Evolutionary conservation across 257 asterid genomes (phyloP).

Genomic region (Verbascum thapsus): DNA sequence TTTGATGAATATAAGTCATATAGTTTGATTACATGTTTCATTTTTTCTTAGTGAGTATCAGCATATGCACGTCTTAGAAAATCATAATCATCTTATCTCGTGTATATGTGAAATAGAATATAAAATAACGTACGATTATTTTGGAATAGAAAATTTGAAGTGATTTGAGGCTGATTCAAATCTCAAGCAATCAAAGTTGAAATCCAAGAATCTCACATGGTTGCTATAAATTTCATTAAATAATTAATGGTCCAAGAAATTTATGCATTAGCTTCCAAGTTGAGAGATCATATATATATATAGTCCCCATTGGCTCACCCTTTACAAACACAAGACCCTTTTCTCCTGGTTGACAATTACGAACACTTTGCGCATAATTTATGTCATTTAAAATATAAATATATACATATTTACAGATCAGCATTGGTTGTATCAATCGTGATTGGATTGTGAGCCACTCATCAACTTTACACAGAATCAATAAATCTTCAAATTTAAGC

Average conservation of each 20-base stretch:
- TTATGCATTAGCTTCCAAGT: too few species aligned
- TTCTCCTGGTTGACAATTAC: background rate
- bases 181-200: constrained; percentile 5
- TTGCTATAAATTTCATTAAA: background rate
- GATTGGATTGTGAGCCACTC: background rate
- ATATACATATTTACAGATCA: background rate
- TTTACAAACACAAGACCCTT: background rate
- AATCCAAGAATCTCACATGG: background rate
- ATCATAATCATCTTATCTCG: too few species aligned
- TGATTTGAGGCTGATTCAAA: background rate
- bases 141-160: too few species aligned
- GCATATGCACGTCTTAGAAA: too few species aligned
- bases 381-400: background rate
- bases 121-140: too few species aligned
- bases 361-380: background rate
- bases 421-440: background rate
- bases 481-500: background rate
- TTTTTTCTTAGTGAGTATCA: too few species aligned
- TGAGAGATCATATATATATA: too few species aligned
- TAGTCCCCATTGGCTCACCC: too few species aligned
- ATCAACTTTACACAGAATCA: background rate
- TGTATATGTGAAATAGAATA: too few species aligned
- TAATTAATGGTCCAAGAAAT: background rate
- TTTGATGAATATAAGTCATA: background rate
- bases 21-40: too few species aligned